Percentiles rank a stretch among this genome's conserved stretches.
Conservation (phyloP, 371 early-diverging fungal genomes). For the Circinella umbellata region DNA sequence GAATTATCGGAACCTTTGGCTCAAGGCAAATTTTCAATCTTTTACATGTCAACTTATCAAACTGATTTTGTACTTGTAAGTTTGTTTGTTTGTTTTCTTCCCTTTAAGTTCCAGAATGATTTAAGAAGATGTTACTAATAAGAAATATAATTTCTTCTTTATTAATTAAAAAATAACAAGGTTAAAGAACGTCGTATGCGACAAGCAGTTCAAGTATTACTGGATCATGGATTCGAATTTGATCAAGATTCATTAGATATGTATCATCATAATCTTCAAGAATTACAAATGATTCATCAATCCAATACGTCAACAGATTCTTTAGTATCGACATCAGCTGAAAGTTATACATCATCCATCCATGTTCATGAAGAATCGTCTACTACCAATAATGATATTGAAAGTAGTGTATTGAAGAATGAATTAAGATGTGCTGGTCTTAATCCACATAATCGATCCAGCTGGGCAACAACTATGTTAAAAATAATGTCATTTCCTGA, state of each 20-base stretch:
- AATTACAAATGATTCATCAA: conserved; percentile 13
- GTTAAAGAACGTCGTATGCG: conserved; percentile 66
- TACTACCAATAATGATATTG: conserved; percentile 8
- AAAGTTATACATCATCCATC: conserved; percentile 9
- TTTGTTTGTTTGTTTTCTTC: not conserved
- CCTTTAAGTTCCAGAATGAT: not conserved
- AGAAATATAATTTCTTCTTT: too few relatives aligned
- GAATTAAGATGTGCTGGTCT: conserved; percentile 69
- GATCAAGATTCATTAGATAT: conserved; percentile 46
- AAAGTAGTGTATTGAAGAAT: conserved; percentile 48
- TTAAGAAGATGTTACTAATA: too few relatives aligned
- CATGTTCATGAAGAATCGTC: conserved; percentile 5
- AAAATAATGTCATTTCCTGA: conserved; percentile 72
- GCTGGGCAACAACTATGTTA: conserved; percentile 67
- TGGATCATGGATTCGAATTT: conserved; percentile 58
- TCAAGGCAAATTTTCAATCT: conserved; percentile 67
- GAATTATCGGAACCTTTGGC: conserved; percentile 74
- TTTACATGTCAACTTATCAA: conserved; percentile 77
- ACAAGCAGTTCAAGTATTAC: conserved; percentile 61
- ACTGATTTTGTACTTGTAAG: conserved; percentile 76
- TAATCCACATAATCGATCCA: conserved; percentile 52
- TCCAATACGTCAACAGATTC: conserved; percentile 20
- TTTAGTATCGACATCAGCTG: conserved; percentile 5
- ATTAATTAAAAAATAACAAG: conserved; percentile 30
- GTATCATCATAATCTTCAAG: not conserved